Base-by-base conservation (phyloP, 768 basidiomycete species). In the Pleurotus pulmonarius region DNA sequence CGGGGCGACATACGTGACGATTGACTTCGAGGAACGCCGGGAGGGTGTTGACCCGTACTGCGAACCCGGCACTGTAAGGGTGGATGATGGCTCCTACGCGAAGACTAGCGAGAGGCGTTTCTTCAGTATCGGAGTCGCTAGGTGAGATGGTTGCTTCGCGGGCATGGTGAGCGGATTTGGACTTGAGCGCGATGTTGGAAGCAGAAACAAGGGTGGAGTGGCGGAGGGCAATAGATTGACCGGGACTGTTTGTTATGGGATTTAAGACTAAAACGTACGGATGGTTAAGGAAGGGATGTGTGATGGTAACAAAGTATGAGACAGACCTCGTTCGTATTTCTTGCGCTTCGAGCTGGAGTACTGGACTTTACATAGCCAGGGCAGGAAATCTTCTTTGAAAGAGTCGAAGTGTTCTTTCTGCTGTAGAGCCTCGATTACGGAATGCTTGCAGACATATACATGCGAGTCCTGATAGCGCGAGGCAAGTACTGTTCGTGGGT, bases 311-410 rank as follows among this genome's bases (percentile, higher is more conserved):
- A 34, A 3, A 3, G 11, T 34, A 34, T 11, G 29, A 34, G 22
- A 58, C 69, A 58, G 65, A 88, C 89, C 70, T 59, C 72, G 69
- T 29, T 74, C 80, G 60, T 89, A 90, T 70, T 84, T 87, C 46
- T 69, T 70, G 60, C 75, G 75, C 62, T 83, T 86, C 13, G 77
- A 75, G 8, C 74, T 73, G 57, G 86, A 86, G 67, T 93, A 93
- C 59, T 91, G 90, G 5, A 90, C 73, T 66, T 92, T 94, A 72
- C 92, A 90, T 55, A 97, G 66, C 92, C 94, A 97, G 0, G 95
- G 95, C 9, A 98, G 67, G 64, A 97, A 91, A 58, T 97, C 93
- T 68, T 95, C 90, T 49, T 89, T 80, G 51, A 98, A 77, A 13
- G 94, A 96, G 49, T 92, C 87, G 41, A 94, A 78, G 61, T 85